Evolutionary conservation across 2,329 filamentous ascomycete species (phyloP).

Genomic region (Fusarium equiseti): DNA sequence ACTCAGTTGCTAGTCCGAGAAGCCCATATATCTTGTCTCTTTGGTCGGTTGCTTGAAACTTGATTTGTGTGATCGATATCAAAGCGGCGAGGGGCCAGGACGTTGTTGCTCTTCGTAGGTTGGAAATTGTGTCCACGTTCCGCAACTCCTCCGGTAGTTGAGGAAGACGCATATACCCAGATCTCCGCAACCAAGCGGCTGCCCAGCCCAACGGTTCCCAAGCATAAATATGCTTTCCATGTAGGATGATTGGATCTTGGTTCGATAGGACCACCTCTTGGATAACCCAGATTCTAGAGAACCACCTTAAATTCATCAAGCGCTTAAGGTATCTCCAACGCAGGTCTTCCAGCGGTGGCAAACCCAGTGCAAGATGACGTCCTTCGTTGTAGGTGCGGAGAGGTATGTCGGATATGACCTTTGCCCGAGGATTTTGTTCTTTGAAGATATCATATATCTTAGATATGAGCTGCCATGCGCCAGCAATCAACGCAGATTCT

Average conservation of each 20-base stretch:
- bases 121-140: not conserved
- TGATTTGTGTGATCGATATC: not conserved
- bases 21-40: not conserved
- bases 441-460: not conserved
- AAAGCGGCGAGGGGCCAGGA: accelerated
- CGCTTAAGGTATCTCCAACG: not conserved
- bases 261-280: not conserved
- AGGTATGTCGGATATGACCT: not conserved
- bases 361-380: not conserved
- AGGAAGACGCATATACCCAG: not conserved
- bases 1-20: accelerated
- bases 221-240: accelerated
- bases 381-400: not conserved
- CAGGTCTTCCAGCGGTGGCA: not conserved
- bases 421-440: not conserved
- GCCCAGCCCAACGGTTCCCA: not conserved
- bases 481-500: accelerated
- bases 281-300: not conserved
- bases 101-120: accelerated
- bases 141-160: not conserved
- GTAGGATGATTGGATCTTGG: not conserved
- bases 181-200: not conserved
- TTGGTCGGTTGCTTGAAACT: not conserved
- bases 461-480: not conserved
- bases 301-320: not conserved